phyloP scores from a whole-genome alignment of 306 rosid species.

The Vachellia collinsii region DNA sequence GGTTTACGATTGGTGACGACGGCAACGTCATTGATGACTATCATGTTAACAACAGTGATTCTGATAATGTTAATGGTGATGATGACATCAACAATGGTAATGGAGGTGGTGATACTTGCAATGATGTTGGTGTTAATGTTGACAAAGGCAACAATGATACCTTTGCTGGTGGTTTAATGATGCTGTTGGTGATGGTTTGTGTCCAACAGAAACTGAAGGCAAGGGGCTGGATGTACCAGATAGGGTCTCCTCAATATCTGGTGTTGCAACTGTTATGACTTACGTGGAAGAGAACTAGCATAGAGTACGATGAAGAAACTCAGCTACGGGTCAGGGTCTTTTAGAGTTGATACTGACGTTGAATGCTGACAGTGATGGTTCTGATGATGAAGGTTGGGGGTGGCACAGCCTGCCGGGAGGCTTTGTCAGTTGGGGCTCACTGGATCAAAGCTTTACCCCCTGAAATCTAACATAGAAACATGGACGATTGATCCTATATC shows the following conservation, averaged over 20 bases:
- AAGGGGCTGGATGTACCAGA: constrained; percentile 73
- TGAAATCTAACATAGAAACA: constrained; percentile 39
- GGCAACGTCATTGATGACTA: too few relatives aligned
- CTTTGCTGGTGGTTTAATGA: constrained; percentile 47
- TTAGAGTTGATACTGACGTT: constrained; percentile 59
- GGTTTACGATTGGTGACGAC: background rate
- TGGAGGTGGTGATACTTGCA: too few relatives aligned
- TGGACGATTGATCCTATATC: constrained; percentile 23
- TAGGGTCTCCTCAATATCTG: constrained; percentile 61
- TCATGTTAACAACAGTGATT: too few relatives aligned
- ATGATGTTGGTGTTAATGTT: background rate
- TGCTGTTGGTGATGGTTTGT: constrained; percentile 51
- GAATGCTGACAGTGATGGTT: constrained; percentile 39
- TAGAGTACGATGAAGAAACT: constrained; percentile 47
- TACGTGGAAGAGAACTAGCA: constrained; percentile 55
- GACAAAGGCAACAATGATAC: constrained; percentile 44
- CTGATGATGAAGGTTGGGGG: constrained; percentile 38
- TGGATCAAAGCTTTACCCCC: background rate
- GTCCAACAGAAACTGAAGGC: constrained; percentile 77
- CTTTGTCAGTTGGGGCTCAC: constrained; percentile 49
- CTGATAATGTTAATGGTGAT: background rate
- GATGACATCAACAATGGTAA: too few relatives aligned
- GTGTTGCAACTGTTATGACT: constrained; percentile 57
- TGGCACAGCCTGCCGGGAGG: constrained; percentile 55
- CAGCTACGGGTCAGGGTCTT: constrained; percentile 48